Evolutionary conservation across 257 asterid genomes (phyloP).

Genomic region (Ilex asprella): DNA sequence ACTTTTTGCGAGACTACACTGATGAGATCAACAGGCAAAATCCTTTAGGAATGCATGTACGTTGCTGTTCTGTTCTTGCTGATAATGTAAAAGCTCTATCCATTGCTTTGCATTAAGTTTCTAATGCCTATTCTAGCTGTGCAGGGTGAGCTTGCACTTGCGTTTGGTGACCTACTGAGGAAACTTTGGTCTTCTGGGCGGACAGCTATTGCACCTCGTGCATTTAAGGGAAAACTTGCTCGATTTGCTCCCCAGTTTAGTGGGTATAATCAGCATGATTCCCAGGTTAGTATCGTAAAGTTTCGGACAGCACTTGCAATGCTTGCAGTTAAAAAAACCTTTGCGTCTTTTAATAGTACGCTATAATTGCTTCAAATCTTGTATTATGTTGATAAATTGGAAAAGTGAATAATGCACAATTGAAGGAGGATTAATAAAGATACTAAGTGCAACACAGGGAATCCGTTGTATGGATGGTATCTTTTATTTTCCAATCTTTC

Average conservation of each 20-base stretch:
- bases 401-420: no score
- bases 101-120: slow-evolving; percentile 9
- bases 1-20: slow-evolving; percentile 76
- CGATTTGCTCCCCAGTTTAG: slow-evolving; percentile 98
- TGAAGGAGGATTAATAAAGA: no score
- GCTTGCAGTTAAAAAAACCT: background rate
- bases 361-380: background rate
- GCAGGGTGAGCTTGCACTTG: slow-evolving; percentile 97
- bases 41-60: slow-evolving; percentile 91
- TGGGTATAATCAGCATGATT: slow-evolving; percentile 98
- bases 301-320: no score
- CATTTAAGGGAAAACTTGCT: slow-evolving; percentile 81
- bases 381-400: no score
- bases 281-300: slow-evolving; percentile 51
- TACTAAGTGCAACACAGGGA: no score
- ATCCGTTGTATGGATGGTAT: no score
- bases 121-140: slow-evolving; percentile 24
- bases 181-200: slow-evolving; percentile 95
- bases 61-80: slow-evolving; percentile 19
- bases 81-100: slow-evolving; percentile 9
- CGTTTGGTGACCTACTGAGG: slow-evolving; percentile 90
- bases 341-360: background rate
- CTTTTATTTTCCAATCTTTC: no score
- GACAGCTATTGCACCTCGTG: slow-evolving; percentile 86
- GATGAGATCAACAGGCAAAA: slow-evolving; percentile 81